These are phyloP conservation scores for Verticillium alfalfae DNA, from an alignment of 2,329 filamentous ascomycete genomes.

Conservation along the genomic window DNA sequence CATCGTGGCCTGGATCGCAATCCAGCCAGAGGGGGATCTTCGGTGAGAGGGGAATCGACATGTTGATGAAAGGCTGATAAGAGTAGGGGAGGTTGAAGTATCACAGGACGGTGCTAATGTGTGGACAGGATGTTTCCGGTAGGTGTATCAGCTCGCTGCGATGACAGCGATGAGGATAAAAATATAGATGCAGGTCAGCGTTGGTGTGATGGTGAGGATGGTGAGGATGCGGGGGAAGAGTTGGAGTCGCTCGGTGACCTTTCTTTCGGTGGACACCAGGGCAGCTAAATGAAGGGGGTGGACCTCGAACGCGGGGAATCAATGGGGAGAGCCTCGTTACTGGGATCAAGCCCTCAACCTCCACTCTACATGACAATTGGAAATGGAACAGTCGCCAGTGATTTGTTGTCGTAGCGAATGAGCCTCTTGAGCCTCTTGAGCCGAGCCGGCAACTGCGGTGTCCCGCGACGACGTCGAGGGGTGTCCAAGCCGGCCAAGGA, in stretches of 20 bases:
- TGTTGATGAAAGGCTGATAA: neutral
- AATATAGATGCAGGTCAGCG: too few relatives aligned
- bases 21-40: slow-evolving; percentile 53
- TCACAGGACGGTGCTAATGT: too few relatives aligned
- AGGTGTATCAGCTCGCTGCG: too few relatives aligned
- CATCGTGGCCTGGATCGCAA: slow-evolving; percentile 62
- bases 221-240: neutral
- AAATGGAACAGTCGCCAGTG: neutral
- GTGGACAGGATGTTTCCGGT: neutral
- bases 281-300: neutral
- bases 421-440: neutral
- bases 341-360: neutral
- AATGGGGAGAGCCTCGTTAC: neutral
- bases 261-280: neutral
- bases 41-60: slow-evolving; percentile 16
- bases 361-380: neutral
- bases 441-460: neutral
- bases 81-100: too few relatives aligned
- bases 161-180: neutral
- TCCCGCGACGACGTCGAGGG: neutral
- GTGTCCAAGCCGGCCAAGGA: neutral
- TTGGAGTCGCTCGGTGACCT: neutral
- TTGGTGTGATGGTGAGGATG: neutral
- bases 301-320: neutral
- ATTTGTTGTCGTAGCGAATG: neutral